Conservation (phyloP, 441 rosid genomes). For the Erysimum cheiri region DNA sequence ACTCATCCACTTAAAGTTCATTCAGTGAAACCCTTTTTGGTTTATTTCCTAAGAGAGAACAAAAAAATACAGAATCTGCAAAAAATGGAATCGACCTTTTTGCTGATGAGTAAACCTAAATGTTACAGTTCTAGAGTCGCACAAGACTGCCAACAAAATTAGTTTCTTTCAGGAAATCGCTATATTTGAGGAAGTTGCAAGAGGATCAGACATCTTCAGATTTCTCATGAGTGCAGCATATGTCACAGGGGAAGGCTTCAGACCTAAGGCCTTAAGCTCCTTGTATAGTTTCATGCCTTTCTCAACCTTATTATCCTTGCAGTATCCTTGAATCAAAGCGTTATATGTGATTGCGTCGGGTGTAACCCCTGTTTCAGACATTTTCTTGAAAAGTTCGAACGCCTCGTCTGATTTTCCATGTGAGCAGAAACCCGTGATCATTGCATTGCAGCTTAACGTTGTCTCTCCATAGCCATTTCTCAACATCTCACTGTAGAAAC, state of each 20-base stretch:
- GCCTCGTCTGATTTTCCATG: conserved; percentile 54
- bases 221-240: conserved; percentile 43
- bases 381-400: conserved; percentile 52
- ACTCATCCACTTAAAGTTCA: background rate
- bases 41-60: conserved; percentile 18
- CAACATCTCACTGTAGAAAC: conserved; percentile 51
- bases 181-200: conserved; percentile 24
- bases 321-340: conserved; percentile 54
- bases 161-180: conserved; percentile 27
- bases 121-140: conserved; percentile 21
- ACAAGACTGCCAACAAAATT: background rate
- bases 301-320: conserved; percentile 52
- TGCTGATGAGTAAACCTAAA: conserved; percentile 17
- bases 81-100: conserved; percentile 10
- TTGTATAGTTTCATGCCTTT: conserved; percentile 47
- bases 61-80: conserved; percentile 23
- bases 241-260: conserved; percentile 48
- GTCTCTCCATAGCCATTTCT: conserved; percentile 53
- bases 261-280: conserved; percentile 53
- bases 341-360: conserved; percentile 55
- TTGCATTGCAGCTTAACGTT: conserved; percentile 53
- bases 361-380: conserved; percentile 59
- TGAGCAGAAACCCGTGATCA: conserved; percentile 59
- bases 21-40: background rate
- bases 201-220: conserved; percentile 41